A percentile compares a stretch with the other conserved stretches of the same genome.
phyloP scores from a whole-genome alignment of 257 asterid genomes.

The Ehretia macrophylla region DNA sequence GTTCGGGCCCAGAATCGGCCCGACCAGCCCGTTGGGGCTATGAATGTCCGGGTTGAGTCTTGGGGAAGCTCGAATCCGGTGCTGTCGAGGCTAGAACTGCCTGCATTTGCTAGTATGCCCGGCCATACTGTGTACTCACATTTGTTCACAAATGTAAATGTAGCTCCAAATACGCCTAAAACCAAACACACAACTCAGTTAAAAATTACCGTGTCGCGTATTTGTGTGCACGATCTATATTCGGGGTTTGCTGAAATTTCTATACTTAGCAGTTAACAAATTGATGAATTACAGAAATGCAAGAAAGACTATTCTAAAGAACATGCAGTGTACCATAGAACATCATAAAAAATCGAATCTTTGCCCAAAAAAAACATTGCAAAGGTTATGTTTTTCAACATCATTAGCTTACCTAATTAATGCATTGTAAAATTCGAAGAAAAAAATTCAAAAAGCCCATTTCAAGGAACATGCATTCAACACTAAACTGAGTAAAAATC shows the following conservation, averaged over 20 bases:
- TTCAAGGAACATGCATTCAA: no score
- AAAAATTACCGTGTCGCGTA: not conserved
- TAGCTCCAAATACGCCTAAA: constrained; percentile 61
- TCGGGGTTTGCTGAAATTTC: not conserved
- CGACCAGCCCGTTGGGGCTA: constrained; percentile 90
- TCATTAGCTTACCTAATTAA: no score
- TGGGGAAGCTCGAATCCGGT: constrained; percentile 85
- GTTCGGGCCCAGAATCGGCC: constrained; percentile 97
- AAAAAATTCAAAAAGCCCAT: no score
- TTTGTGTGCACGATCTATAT: no score
- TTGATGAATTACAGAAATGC: no score
- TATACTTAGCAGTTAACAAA: not conserved
- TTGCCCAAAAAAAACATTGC: not conserved
- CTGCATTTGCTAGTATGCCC: constrained; percentile 83
- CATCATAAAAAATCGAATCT: not conserved
- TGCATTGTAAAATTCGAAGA: no score
- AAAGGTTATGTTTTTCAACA: not conserved
- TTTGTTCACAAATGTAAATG: constrained; percentile 84
- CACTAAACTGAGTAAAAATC: no score
- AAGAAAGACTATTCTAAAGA: not conserved
- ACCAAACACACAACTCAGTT: not conserved
- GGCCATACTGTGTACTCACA: constrained; percentile 92
- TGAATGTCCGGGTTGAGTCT: constrained; percentile 55
- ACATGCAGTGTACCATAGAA: not conserved
- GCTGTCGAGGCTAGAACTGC: constrained; percentile 64